Evolutionary conservation across 2,329 filamentous ascomycete species (phyloP).

Genomic region (Ophiostoma novo-ulmi): DNA sequence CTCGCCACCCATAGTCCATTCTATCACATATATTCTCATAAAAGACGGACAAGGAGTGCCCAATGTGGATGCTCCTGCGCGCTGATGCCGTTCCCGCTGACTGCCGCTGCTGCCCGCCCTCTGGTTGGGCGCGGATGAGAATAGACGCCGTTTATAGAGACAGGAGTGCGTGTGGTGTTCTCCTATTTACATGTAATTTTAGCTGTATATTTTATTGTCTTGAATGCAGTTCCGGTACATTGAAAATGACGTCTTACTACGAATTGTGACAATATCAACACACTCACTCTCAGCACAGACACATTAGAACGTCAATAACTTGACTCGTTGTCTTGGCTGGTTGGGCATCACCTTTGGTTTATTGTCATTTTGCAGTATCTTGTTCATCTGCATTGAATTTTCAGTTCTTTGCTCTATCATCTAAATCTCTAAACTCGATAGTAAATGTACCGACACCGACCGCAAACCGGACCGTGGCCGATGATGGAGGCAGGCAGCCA

Average conservation of each 20-base stretch:
- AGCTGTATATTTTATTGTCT: no score
- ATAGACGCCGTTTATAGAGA: not conserved
- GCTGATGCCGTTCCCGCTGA: not conserved
- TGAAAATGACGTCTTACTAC: no score
- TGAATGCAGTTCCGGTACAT: no score
- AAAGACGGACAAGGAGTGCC: not conserved
- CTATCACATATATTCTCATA: not conserved
- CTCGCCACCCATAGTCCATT: not conserved
- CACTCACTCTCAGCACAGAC: no score
- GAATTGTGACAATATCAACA: no score
- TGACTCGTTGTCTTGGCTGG: no score
- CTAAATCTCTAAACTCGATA: not conserved
- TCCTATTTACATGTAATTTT: not conserved
- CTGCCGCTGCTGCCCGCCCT: not conserved
- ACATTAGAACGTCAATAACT: no score
- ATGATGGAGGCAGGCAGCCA: not conserved
- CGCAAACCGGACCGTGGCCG: conserved; percentile 11
- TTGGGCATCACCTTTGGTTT: no score
- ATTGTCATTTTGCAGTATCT: not conserved
- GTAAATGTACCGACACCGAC: conserved; percentile 9
- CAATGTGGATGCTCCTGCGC: conserved; percentile 12
- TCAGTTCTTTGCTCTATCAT: no score
- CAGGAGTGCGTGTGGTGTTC: not conserved
- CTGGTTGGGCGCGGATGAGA: not conserved
- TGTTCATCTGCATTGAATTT: not conserved